Percentiles rank a stretch among this genome's conserved stretches.
These are phyloP conservation scores for Fusarium xyrophilum DNA, from an alignment of 2,329 filamentous ascomycete genomes.

Conservation along the genomic window DNA sequence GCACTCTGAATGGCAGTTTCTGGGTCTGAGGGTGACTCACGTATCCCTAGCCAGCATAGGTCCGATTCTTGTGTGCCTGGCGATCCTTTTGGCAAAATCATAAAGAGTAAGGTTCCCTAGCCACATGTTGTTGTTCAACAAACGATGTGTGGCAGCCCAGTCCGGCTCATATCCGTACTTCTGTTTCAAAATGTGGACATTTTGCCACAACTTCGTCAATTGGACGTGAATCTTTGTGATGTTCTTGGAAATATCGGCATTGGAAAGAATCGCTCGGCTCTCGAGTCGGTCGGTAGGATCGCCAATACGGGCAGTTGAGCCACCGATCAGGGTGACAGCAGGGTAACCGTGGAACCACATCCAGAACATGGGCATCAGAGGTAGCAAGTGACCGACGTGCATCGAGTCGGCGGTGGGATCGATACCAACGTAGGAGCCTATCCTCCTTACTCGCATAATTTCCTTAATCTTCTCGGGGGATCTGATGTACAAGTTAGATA, in stretches of 20 bases:
- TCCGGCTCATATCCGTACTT: conserved; percentile 70
- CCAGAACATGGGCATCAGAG: conserved; percentile 85
- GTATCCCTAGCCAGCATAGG: conserved; percentile 89
- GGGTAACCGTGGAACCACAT: conserved; percentile 78
- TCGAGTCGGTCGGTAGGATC: conserved; percentile 76
- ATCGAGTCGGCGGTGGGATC: conserved; percentile 82
- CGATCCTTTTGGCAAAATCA: conserved; percentile 78
- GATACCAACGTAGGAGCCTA: conserved; percentile 80
- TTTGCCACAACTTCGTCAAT: conserved; percentile 74
- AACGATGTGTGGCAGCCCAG: conserved; percentile 69
- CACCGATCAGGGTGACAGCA: conserved; percentile 72
- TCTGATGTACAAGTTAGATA: conserved; percentile 38
- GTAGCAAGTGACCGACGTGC: conserved; percentile 80
- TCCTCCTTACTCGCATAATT: conserved; percentile 68
- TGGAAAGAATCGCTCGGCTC: conserved; percentile 62
- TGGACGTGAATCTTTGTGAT: conserved; percentile 73
- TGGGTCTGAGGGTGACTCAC: conserved; percentile 57
- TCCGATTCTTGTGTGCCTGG: conserved; percentile 76
- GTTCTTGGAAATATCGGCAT: conserved; percentile 65
- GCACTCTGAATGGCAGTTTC: not conserved
- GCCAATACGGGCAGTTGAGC: conserved; percentile 78
- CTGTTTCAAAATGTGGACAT: conserved; percentile 70
- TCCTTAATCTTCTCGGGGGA: conserved; percentile 63
- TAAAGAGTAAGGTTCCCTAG: conserved; percentile 74
- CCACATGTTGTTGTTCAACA: conserved; percentile 88